Evolutionary conservation across 352 stramenopile genomes (phyloP).

Genomic region (Poterioochromonas sp.): DNA sequence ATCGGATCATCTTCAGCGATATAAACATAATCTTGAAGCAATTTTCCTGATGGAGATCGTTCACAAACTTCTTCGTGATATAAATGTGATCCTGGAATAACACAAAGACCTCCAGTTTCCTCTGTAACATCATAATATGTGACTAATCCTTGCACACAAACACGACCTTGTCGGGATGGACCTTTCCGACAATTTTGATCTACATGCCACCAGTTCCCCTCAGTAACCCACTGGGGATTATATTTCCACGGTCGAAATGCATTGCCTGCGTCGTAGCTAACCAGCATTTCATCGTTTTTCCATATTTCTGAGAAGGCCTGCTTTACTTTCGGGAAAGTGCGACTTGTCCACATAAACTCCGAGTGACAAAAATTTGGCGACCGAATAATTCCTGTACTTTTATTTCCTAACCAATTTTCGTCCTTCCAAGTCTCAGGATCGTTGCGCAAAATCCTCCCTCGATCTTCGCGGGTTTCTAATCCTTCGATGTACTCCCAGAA

Average conservation of each 20-base stretch:
- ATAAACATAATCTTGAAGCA: neutral
- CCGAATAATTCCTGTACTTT: neutral
- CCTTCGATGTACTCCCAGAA: neutral
- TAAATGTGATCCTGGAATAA: neutral
- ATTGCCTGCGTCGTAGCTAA: slow-evolving; percentile 23
- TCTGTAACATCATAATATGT: slow-evolving; percentile 22
- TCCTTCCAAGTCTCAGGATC: neutral
- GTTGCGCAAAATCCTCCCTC: neutral
- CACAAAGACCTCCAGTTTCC: slow-evolving; percentile 4
- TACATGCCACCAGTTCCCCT: slow-evolving; percentile 22
- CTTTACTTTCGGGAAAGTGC: neutral
- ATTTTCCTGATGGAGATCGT: neutral
- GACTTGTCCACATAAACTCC: slow-evolving; percentile 5
- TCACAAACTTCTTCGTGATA: slow-evolving; percentile 13
- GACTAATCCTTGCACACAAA: slow-evolving; percentile 24
- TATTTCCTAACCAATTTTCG: neutral
- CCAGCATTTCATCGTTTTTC: neutral
- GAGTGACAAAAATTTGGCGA: neutral
- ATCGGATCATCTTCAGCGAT: neutral
- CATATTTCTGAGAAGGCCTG: slow-evolving; percentile 1
- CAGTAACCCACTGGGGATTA: neutral
- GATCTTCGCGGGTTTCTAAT: neutral
- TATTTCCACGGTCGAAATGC: slow-evolving; percentile 19
- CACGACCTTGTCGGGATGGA: neutral
- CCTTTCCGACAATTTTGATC: slow-evolving; percentile 9